Base-by-base conservation (phyloP, 352 stramenopile species). In the Globisporangium okanoganense region DNA sequence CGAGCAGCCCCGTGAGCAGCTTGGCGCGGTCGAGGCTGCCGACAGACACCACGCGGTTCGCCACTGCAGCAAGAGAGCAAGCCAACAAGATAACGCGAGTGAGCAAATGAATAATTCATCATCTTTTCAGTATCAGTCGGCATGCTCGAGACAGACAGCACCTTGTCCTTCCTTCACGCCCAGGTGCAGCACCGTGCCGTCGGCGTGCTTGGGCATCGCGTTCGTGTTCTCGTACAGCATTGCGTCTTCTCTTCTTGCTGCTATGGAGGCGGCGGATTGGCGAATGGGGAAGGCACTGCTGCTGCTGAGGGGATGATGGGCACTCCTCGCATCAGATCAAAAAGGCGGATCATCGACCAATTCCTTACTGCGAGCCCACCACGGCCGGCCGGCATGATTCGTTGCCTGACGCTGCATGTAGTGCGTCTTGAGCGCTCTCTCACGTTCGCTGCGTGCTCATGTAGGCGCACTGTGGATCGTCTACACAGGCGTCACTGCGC, bases 171-270 rank as follows among this genome's bases (percentile, higher is more conserved):
- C n/a, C 47, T 75, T 78, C 8, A 82, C 63, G 24, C 70, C 61
- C 7, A 85, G 65, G 47, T 85, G 75, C 49, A 79, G 49, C 61
- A 82, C 73, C 7, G 71, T 62, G 49, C 75, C 71, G 40, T 80
- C 75, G 27, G 47, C 67, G 49, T 75, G 66, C 59, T 56, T 73
- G 35, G 75, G 75, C 66, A 78, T 79, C 36, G 58, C 51, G 31
- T 82, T 82, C 27, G 74, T 78, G 66, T 75, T 75, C 64, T 68
- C 51, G 67, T 82, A 79, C 52, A 76, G 62, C 66, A 73, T 79
- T 7, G 24, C 47, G 65, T 4, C 7, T 25, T 29, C 14, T 3
- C 29, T 16, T 45, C 6, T 43, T 27, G 27, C 25, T 56, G 16
- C n/a, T 22, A 16, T 35, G 48, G n/a, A n/a, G 6, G 44, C 5